Conservation (phyloP, 106 monocot genomes). For the Platanthera guangdongensis region DNA sequence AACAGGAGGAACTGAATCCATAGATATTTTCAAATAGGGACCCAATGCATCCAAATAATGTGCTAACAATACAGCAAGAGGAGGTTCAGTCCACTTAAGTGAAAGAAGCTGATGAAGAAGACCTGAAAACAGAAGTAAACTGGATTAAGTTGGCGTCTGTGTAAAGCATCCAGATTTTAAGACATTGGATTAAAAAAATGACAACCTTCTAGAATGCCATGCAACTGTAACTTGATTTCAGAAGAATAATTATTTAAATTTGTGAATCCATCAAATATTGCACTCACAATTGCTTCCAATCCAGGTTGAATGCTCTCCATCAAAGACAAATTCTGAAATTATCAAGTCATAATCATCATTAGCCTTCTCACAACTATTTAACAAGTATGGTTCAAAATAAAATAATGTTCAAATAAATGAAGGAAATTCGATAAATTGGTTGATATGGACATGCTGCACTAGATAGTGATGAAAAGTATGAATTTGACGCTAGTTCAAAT, state of each 20-base stretch:
- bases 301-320: conserved; percentile 76
- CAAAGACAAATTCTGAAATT: conserved; percentile 46
- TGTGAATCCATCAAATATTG: conserved; percentile 59
- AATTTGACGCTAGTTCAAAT: neutral
- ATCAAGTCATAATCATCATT: neutral
- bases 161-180: neutral
- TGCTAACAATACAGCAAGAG: conserved; percentile 56
- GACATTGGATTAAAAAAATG: neutral
- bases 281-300: conserved; percentile 62
- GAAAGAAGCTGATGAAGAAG: conserved; percentile 74
- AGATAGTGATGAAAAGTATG: conserved; percentile 2
- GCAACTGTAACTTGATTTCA: conserved; percentile 51
- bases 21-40: conserved; percentile 64
- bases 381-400: neutral
- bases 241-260: conserved; percentile 17
- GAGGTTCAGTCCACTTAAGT: conserved; percentile 67
- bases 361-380: neutral
- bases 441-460: neutral
- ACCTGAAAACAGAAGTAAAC: conserved; percentile 34
- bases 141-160: conserved; percentile 4
- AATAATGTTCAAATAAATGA: neutral
- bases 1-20: conserved; percentile 63
- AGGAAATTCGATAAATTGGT: neutral
- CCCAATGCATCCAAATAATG: conserved; percentile 82
- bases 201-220: conserved; percentile 70